Evolutionary conservation across 305 asterid genomes (phyloP).

Genomic region (Fraxinus angustifolia): DNA sequence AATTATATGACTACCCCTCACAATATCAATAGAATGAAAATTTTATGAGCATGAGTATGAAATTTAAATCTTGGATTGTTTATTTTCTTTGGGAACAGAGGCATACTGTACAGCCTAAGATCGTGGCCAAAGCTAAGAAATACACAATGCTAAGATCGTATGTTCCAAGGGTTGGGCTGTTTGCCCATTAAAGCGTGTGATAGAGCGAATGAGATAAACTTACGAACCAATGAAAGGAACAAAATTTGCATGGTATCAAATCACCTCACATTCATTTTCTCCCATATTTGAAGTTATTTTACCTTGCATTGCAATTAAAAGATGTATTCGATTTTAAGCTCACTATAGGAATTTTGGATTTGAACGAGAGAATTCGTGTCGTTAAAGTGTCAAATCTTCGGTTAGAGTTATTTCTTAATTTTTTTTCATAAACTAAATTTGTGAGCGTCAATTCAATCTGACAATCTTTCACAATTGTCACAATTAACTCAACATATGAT

Average conservation of each 20-base stretch:
- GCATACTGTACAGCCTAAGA: conserved; percentile 37
- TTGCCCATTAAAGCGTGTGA: conserved; percentile 4
- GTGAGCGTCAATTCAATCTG: not conserved
- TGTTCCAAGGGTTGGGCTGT: no score
- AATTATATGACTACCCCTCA: not conserved
- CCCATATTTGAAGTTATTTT: not conserved
- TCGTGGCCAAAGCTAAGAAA: conserved; percentile 41
- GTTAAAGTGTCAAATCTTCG: not conserved
- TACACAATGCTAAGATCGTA: conserved; percentile 39
- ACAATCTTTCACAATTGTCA: not conserved
- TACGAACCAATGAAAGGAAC: conserved; percentile 9
- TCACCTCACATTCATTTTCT: conserved; percentile 7
- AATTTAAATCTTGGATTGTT: conserved; percentile 41
- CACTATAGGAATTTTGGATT: not conserved
- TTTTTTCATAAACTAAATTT: not conserved
- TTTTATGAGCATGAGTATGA: conserved; percentile 26
- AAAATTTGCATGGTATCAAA: not conserved
- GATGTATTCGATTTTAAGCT: not conserved
- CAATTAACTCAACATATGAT: not conserved
- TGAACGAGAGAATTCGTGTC: not conserved
- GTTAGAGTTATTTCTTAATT: not conserved
- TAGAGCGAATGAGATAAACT: conserved; percentile 27
- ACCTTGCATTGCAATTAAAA: not conserved
- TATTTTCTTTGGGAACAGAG: conserved; percentile 34
- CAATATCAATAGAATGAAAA: conserved; percentile 17